Percentiles rank a stretch among this genome's conserved stretches.
Evolutionary conservation across 2,329 filamentous ascomycete genomes (phyloP).

Genomic region (Colletotrichum chlorophyti): DNA sequence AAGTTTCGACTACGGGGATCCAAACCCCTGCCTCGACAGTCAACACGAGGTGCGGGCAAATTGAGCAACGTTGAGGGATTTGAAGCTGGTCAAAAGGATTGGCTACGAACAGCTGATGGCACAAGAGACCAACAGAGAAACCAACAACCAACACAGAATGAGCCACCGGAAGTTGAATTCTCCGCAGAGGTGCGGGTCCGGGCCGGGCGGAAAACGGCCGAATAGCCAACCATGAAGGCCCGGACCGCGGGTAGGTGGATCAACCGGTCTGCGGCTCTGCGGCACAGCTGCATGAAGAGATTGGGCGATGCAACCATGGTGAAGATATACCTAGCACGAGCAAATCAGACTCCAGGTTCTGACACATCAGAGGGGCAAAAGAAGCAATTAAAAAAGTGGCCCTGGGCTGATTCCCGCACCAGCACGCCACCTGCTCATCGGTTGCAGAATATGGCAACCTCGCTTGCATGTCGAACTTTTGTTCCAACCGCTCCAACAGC

Average conservation of each 20-base stretch:
- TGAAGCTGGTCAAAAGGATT: too few relatives aligned
- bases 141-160: too few relatives aligned
- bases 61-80: too few relatives aligned
- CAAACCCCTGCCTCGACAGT: too few relatives aligned
- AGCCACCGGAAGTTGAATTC: too few relatives aligned
- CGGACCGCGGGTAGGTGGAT: neutral
- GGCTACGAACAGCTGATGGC: too few relatives aligned
- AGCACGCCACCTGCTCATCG: neutral
- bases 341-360: neutral
- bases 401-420: conserved; percentile 21
- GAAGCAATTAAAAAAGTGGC: conserved; percentile 9
- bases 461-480: neutral
- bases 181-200: too few relatives aligned
- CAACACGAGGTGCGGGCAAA: too few relatives aligned
- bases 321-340: neutral
- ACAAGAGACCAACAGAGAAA: too few relatives aligned
- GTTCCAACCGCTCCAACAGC: conserved; percentile 1
- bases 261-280: conserved; percentile 1
- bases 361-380: neutral
- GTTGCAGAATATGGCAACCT: conserved; percentile 6
- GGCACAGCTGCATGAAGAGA: conserved; percentile 5
- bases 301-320: neutral
- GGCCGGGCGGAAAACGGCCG: conserved; percentile 2
- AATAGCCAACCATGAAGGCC: neutral
- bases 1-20: too few relatives aligned